phyloP scores from a whole-genome alignment of 257 asterid species.

The Ehretia macrophylla region DNA sequence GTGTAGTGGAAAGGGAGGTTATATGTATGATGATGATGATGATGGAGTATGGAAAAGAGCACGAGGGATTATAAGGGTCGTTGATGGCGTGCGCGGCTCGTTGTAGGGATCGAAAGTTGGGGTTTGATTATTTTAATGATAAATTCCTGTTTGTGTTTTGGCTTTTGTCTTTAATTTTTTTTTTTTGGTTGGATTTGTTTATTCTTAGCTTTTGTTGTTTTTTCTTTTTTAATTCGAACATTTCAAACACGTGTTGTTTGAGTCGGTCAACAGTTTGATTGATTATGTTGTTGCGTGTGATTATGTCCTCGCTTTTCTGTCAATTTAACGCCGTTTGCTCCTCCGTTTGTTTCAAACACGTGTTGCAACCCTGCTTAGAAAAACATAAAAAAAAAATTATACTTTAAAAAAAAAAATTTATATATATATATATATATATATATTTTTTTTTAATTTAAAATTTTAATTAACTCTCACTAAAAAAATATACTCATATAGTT shows the following conservation, averaged over 20 bases:
- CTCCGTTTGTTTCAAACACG: too few relatives aligned
- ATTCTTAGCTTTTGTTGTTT: too few relatives aligned
- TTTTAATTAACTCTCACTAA: too few relatives aligned
- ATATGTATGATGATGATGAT: neutral
- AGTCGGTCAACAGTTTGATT: neutral
- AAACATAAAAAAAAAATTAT: too few relatives aligned
- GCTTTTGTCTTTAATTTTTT: too few relatives aligned
- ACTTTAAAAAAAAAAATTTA: too few relatives aligned
- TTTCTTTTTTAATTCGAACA: neutral
- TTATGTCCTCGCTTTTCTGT: too few relatives aligned
- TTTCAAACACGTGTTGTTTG: slow-evolving; percentile 2
- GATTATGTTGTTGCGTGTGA: neutral
- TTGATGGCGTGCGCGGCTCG: neutral
- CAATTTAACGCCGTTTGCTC: neutral
- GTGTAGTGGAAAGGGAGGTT: neutral
- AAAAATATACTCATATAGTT: too few relatives aligned
- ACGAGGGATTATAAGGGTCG: slow-evolving; percentile 5
- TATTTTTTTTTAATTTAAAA: too few relatives aligned
- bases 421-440: too few relatives aligned
- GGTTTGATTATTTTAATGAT: neutral
- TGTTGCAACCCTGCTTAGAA: too few relatives aligned
- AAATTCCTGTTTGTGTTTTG: neutral
- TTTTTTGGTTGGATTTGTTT: too few relatives aligned
- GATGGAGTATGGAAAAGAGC: neutral
- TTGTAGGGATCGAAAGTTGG: neutral